Base-by-base conservation (phyloP, 2,329 filamentous ascomycete genomes). In the Aureobasidium sp. region DNA sequence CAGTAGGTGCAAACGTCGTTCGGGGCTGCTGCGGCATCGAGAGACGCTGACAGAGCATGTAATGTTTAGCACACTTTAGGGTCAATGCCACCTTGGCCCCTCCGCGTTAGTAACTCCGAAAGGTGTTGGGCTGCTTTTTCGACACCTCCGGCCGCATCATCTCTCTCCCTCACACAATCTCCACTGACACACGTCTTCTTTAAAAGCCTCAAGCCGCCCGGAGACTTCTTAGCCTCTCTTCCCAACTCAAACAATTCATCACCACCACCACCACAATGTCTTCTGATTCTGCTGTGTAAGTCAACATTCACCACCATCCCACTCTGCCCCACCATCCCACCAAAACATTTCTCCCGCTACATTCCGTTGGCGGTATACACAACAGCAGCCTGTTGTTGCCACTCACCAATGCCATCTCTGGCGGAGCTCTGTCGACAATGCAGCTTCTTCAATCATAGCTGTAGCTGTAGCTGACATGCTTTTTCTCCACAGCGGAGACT, bases 401-500 rank as follows among this genome's bases (percentile, higher is more conserved):
- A 39, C 40, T 8, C 27, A 35, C 33, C 40, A 57, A 45, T 24
- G 39, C 53, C 29, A 44, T 9, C 40, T 17, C 17, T 17, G n/a
- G 22, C 8, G 29, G 22, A 44, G 53, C 42, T 48, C 42, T 31
- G 29, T 47, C 60, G 31, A 39, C 22, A 54, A 24, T 11, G 22
- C 17, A 45, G 40, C 39, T 45, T 45, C 31, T 12, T 6, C 48
- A 9, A 24, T 14, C 9, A 37, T 54, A 50, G 48, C 60, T 52
- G 39, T 54, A 50, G 48, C 59, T 59, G 15, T 40, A 49, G 45
- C 57, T 60, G 35, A 60, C 57, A 60, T 60, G 45, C 6, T n/a
- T 50, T 49, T 56, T 47, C 17, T n/a, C 56, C 60, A 71, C 75
- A 74, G 72, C 72, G 78, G 78, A 72, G 79, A 81, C 73, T 80